These are phyloP conservation scores for Hydrangea macrophylla DNA, from an alignment of 148 eudicot species.

Conservation along the genomic window DNA sequence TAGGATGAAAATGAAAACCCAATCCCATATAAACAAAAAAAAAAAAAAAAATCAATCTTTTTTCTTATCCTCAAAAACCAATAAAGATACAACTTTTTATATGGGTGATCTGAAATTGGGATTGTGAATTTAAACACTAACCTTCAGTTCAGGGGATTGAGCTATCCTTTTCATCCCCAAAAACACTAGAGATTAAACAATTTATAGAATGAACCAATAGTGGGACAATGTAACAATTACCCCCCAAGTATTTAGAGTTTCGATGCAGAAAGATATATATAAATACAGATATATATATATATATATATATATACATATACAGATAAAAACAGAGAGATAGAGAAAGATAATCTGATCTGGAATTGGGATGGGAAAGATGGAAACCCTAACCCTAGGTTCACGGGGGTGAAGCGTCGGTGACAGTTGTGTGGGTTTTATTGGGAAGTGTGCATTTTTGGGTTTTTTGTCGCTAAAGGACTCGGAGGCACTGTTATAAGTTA, in stretches of 20 bases:
- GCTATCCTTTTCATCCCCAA: not conserved
- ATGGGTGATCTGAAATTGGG: constrained; percentile 3
- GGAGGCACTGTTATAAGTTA: not conserved
- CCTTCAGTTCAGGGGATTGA: not conserved
- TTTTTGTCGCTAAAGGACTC: not conserved
- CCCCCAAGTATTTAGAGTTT: not conserved
- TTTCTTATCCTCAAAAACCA: not conserved
- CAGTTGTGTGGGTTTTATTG: not conserved
- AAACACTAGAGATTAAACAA: not conserved
- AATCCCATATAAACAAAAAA: not conserved
- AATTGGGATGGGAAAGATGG: not conserved
- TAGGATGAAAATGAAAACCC: not conserved
- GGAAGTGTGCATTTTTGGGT: not conserved
- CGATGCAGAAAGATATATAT: not conserved
- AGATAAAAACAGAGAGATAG: not conserved
- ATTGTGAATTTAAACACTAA: not conserved
- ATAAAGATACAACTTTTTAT: not conserved
- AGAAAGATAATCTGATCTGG: constrained; percentile 2
- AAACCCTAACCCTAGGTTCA: not conserved
- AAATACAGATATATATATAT: not conserved
- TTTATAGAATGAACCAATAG: not conserved
- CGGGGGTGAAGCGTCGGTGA: not conserved
- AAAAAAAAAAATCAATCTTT: not conserved
- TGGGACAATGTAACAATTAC: not conserved
- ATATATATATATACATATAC: not conserved